Evolutionary conservation across 1,284 basidiomycete species (phyloP), one percentile per base, ranked within the genome.

Genomic region (Melampsora larici-populina): DNA sequence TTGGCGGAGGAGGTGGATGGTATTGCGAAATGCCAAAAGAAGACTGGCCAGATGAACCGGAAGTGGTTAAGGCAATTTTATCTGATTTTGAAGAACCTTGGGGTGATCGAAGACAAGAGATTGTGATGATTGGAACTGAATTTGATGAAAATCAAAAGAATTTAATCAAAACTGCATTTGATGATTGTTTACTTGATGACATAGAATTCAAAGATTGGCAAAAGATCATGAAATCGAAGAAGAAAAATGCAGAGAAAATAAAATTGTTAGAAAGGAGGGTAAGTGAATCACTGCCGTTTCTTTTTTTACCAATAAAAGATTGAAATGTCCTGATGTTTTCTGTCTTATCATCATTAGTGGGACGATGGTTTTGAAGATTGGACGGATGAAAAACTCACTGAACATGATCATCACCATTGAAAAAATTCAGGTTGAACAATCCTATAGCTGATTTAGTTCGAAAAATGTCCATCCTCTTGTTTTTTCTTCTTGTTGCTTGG

Each of bases 21-120:
- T 82, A 84, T 74, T 85, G 85, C 79, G 81, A 82, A 62, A 79
- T 84, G 29, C 82, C 83, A 33, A 81, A 84, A 65, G 79, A 79
- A 0, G 80, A 83, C 46, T 86, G 86, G 86, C 84, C 85, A 9
- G 81, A 81, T 15, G 83, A 86, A 71, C 80, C 81, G 7, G 83
- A 85, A 75, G 81, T 86, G 9, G 79, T 82, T 9, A 82, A 82
- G 40, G 82, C 84, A 18, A 86, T 86, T 79, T 82, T 82, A 78
- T 80, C 80, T 24, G 86, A 87, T 80, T 86, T 86, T 67, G 62
- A 83, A 31, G 85, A 83, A 1, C 77, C 80, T 1, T 86, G 85
- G 85, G 85, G 85, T 18, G 86, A 87, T 80, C 82, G 86, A 46
- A 81, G 85, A 7, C 85, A 86, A 77, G 85, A 86, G 79, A 80